Evolutionary conservation across 2,329 filamentous ascomycete species (phyloP), one percentile per base, ranked within the genome.

Genomic region (Dryadomyces quercivorus): DNA sequence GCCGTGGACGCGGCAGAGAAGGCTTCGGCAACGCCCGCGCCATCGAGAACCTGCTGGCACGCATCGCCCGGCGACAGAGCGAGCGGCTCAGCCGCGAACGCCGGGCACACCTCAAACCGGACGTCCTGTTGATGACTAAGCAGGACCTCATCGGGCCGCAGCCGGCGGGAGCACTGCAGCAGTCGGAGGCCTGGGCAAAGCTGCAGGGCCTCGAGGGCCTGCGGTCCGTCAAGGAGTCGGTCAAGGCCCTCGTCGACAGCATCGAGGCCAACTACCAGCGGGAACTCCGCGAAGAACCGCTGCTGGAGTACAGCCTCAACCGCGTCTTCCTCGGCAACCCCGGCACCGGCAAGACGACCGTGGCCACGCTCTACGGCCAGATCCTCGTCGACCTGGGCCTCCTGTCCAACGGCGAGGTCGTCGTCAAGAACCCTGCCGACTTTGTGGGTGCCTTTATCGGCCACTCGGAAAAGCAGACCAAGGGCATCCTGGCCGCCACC

Each of bases 21-120:
- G 85, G 85, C 0, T 91, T 90, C 57, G 86, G 83, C 0, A 91
- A 92, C 60, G 86, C 86, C 0, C 72, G 86, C 1, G 75, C 80
- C 0, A 69, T 89, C 0, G 78, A 89, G 50, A 90, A 88, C 59
- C 64, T 66, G 0, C 66, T 86, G 1, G 66, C 74, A 0, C 65
- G 59, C 1, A 80, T 90, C 5, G 63, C 70, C 0, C 70, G 75
- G 12, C 73, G 83, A 1, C 86, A 90, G 62, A 72, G 81, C 0
- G 70, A 70, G 1, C 72, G 86, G 0, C 59, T 90, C 0, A 60
- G 62, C 0, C 66, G 66, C 3, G 73, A 82, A 56, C 69, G 79
- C 2, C 69, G 67, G 12, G 60, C 59, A 0, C 69, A 70, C 0
- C 22, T 20, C 0, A 62, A 60, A 0, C 71, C 80, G 0, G 74